These are phyloP conservation scores for Colletotrichum euphorbiae DNA, from an alignment of 2,329 filamentous ascomycete species.

Conservation along the genomic window DNA sequence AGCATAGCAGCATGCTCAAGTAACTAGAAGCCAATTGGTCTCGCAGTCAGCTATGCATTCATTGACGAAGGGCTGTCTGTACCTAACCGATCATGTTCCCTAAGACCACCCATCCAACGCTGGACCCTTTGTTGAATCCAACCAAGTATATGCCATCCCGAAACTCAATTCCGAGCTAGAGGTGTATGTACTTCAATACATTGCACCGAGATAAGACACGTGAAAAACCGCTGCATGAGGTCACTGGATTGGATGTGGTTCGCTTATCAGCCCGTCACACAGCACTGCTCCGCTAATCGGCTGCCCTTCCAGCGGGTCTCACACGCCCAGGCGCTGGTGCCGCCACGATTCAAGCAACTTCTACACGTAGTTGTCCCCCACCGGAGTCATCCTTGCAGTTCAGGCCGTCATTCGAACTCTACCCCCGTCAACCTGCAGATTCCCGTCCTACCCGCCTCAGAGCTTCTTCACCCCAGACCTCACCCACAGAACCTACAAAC, in stretches of 20 bases:
- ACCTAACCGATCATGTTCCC: no score
- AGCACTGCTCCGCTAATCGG: conserved; percentile 28
- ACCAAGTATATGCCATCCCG: no score
- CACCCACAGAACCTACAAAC: conserved; percentile 11
- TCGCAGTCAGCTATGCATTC: no score
- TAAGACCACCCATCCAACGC: no score
- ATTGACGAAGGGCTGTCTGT: no score
- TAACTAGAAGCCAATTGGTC: no score
- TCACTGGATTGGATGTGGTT: conserved; percentile 2
- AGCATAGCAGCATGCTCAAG: no score
- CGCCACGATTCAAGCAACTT: conserved; percentile 12
- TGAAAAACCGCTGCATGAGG: background rate
- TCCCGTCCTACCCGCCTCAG: conserved; percentile 31
- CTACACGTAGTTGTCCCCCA: conserved; percentile 28
- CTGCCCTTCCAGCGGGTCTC: conserved; percentile 18
- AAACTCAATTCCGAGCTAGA: no score
- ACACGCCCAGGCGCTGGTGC: conserved; percentile 25
- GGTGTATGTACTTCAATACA: background rate
- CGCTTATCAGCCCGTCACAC: conserved; percentile 21
- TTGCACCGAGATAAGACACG: background rate
- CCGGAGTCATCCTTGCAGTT: conserved; percentile 33
- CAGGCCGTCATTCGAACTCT: conserved; percentile 38
- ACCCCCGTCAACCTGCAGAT: conserved; percentile 36
- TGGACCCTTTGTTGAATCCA: no score
- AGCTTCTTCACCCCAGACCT: conserved; percentile 28